Evolutionary conservation across 169 alveolate genomes (phyloP), one percentile per base, ranked within the genome.

Genomic region (Cryptosporidium andersoni): DNA sequence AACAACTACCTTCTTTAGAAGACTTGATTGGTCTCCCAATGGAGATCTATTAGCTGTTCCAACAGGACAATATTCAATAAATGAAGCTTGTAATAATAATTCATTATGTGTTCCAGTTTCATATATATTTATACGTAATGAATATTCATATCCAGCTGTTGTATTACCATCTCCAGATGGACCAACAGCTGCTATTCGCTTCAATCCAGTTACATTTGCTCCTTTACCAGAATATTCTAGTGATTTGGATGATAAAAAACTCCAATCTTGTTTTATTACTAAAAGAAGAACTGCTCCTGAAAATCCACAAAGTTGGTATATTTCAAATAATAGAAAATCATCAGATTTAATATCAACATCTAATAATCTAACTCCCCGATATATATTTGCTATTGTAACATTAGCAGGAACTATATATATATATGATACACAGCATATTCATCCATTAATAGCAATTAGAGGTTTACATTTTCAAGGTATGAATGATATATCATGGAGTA

Each of bases 401-500:
- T 82, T 93, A 63, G 95, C 92, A 64, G 97, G 97, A 8, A 91
- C 95, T 67, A 89, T 94, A 40, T 91, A 94, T 74, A 89, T 94
- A 65, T 93, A 93, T 82, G 97, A 94, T 81, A 93, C 96, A 45
- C 91, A 91, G 66, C 93, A 91, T 62, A 53, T 91, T 47, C 88
- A 82, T 48, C 98, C 98, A 51, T 91, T 95, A 51, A 96, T 95
- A 56, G 95, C 95, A 68, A 92, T 95, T 43, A 94, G 95, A 58
- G 94, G 95, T 89, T 93, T 95, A 37, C 98, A 96, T 90, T 94
- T 93, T 81, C 95, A 95, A 82, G 93, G 97, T 39, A 94, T 96
- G 88, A 96, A 97, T 9, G 98, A 96, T 88, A 90, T 94, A 40
- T 91, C 97, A 51, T 96, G 98, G 98, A 92, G 94, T 82, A 94